phyloP scores from a whole-genome alignment of 768 basidiomycete genomes.

The Lanmaoa rubissima region DNA sequence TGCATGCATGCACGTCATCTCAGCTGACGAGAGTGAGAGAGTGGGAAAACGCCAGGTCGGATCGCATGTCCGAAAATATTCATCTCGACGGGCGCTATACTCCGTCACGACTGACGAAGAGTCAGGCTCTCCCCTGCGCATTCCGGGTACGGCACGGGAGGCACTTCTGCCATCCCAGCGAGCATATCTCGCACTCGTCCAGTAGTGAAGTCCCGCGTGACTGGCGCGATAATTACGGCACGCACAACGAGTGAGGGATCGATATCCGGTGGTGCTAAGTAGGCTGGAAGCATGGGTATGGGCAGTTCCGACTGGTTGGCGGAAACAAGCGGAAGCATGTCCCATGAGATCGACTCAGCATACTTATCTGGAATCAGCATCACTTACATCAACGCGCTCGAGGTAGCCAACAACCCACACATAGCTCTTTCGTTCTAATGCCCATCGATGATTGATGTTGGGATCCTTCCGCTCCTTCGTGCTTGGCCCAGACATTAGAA shows the following conservation, averaged over 20 bases:
- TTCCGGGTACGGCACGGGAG: conserved; percentile 22
- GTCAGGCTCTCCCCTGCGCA: conserved; percentile 6
- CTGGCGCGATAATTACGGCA: conserved; percentile 50
- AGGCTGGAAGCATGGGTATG: conserved; percentile 43
- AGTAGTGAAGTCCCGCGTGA: conserved; percentile 43
- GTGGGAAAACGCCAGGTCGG: conserved; percentile 14
- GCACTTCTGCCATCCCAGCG: conserved; percentile 17
- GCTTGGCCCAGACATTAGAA: conserved; percentile 12
- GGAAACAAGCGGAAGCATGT: conserved; percentile 12
- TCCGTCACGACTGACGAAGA: neutral
- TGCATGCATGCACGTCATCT: conserved; percentile 18
- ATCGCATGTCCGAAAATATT: conserved; percentile 16
- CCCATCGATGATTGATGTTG: conserved; percentile 40
- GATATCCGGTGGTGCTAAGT: conserved; percentile 39
- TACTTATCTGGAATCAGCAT: conserved; percentile 1
- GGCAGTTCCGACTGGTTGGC: conserved; percentile 37
- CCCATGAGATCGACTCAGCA: conserved; percentile 13
- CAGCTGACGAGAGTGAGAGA: conserved; percentile 15
- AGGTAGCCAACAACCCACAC: conserved; percentile 60
- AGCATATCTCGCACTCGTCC: conserved; percentile 25
- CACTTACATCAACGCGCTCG: conserved; percentile 47
- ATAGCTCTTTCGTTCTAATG: conserved; percentile 47
- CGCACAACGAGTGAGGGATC: conserved; percentile 48
- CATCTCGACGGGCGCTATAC: neutral
- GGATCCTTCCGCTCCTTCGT: conserved; percentile 8